Percentiles rank a stretch among this genome's conserved stretches.
Conservation (phyloP, 371 early-diverging fungal genomes). For the Dinochytrium kinnereticum region DNA sequence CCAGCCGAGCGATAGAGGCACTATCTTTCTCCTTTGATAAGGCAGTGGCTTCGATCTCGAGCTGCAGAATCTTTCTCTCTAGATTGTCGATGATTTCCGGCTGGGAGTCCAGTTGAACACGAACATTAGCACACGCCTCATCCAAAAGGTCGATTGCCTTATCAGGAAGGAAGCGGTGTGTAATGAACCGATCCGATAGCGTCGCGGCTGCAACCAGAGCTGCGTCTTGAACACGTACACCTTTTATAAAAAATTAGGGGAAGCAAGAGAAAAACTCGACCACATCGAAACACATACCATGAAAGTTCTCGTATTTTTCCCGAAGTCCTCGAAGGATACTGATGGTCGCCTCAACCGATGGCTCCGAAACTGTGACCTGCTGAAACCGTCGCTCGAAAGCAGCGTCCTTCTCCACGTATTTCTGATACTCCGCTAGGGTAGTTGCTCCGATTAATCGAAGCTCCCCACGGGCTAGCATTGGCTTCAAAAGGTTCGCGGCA, state of each 20-base stretch:
- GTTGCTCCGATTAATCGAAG: conserved; percentile 89
- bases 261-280: neutral
- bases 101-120: conserved; percentile 94
- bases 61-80: conserved; percentile 85
- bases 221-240: conserved; percentile 74
- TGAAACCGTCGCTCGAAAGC: conserved; percentile 91
- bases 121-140: conserved; percentile 94
- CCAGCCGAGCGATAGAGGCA: conserved; percentile 73
- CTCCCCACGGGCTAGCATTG: conserved; percentile 82
- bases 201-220: conserved; percentile 81
- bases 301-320: conserved; percentile 61
- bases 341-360: conserved; percentile 80
- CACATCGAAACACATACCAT: conserved; percentile 3
- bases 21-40: conserved; percentile 90
- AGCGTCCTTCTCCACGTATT: conserved; percentile 87
- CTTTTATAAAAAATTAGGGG: neutral
- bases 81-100: conserved; percentile 95
- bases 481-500: conserved; percentile 92
- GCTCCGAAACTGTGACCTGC: conserved; percentile 76
- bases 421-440: conserved; percentile 83
- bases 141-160: conserved; percentile 86
- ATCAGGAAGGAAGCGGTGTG: conserved; percentile 82
- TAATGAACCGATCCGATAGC: conserved; percentile 80
- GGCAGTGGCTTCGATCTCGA: conserved; percentile 95
- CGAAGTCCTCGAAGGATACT: conserved; percentile 83